These are phyloP conservation scores for Erucastrum elatum DNA, from an alignment of 345 rosid species.

Conservation along the genomic window DNA sequence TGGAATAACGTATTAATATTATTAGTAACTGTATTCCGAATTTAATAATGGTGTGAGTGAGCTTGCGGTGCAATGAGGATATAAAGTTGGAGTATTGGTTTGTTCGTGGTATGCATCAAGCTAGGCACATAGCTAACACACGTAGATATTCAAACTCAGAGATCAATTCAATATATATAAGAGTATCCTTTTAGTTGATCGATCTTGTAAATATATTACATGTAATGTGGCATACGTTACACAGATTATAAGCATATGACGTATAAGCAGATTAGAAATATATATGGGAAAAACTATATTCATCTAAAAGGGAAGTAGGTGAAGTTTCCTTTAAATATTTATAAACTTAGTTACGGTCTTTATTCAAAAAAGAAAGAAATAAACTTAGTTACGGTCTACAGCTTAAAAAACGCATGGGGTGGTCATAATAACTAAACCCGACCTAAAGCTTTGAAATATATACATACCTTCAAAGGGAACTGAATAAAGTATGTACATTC, in stretches of 20 bases:
- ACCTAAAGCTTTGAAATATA: conserved; percentile 30
- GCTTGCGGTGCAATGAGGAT: conserved; percentile 20
- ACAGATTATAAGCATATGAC: not conserved
- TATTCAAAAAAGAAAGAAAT: too few relatives aligned
- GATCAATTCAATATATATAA: not conserved
- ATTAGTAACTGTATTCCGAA: not conserved
- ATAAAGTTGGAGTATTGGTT: conserved; percentile 15
- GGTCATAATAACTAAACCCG: conserved; percentile 29
- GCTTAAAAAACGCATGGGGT: conserved; percentile 18
- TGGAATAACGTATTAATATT: conserved; percentile 20
- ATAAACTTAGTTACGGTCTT: too few relatives aligned
- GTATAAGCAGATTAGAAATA: not conserved
- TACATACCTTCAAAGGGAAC: not conserved
- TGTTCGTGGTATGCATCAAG: conserved; percentile 21
- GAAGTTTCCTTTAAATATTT: not conserved
- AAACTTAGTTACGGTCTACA: conserved; percentile 20
- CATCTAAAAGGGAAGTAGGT: not conserved
- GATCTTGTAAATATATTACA: not conserved
- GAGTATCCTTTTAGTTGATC: not conserved
- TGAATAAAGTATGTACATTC: too few relatives aligned
- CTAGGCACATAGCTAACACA: not conserved
- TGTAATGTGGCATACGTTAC: not conserved
- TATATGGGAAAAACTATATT: not conserved
- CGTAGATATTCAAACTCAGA: not conserved
- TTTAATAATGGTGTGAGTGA: conserved; percentile 20